Base-by-base conservation (phyloP, 495 filamentous ascomycete genomes). In the Penicillium pulvis region DNA sequence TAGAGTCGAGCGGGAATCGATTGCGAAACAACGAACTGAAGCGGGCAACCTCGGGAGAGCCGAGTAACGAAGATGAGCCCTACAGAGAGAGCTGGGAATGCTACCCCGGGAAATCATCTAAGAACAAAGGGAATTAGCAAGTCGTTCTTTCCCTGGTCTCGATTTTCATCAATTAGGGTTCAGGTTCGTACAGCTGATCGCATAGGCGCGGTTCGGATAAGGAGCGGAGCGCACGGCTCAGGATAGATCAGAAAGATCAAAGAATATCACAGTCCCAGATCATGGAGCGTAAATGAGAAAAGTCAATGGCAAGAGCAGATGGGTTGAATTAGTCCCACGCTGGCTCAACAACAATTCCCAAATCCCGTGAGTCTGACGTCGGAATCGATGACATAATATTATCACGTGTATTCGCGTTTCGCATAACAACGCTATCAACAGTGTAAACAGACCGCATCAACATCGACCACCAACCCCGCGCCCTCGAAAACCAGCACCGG, bases 361-460 rank as follows among this genome's bases (percentile, higher is more conserved):
- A 47, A 46, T 59, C 54, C 59, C 58, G 61, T 42, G 54, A 46
- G 19, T 55, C 67, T 70, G 65, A 70, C 65, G 67, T 70, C 59
- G 64, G 49, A 44, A 43, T 26, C 30, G 67, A 62, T 70, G 59
- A 70, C 59, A 61, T 45, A 65, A 59, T 17, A 4, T 11, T 10
- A 28, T 70, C 67, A 70, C 65, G 67, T 70, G 67, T 16, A 51
- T 10, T 17, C 72, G 71, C 70, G 72, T 71, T 55, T 52, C 58
- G 63, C 71, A 64, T 69, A 69, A 69, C 66, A 67, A 69, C 53
- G 53, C 14, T 43, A 30, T 42, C 51, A 28, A 55, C 61, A 48
- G 53, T 74, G 73, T 73, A 72, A 74, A 75, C 64, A 68, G 61
- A 62, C 69, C 47, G 26, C 45, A 64, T 62, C 67, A 60, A 67